Evolutionary conservation across 2,329 filamentous ascomycete species (phyloP).

Genomic region (Pseudofabraea citricarpa): DNA sequence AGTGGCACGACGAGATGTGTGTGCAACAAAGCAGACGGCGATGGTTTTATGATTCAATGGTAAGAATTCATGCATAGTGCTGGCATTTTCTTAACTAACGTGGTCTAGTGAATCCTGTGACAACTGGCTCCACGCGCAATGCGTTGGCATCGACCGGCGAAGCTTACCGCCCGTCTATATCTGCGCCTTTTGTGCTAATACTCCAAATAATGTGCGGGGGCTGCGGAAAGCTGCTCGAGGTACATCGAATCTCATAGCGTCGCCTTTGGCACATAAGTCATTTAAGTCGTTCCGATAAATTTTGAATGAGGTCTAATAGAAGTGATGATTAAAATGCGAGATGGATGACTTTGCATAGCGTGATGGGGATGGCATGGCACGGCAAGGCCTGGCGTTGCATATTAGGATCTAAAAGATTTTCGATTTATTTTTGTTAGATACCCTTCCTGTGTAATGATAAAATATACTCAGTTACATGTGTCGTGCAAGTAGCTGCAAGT

Average conservation of each 20-base stretch:
- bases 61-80: no score
- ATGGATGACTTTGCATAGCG: not conserved
- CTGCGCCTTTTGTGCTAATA: constrained; percentile 58
- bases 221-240: constrained; percentile 32
- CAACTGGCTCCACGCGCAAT: constrained; percentile 60
- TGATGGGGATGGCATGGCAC: no score
- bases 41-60: constrained; percentile 60
- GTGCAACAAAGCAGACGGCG: constrained; percentile 39
- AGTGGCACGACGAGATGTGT: constrained; percentile 47
- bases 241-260: constrained; percentile 23
- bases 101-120: constrained; percentile 56
- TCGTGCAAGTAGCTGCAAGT: no score
- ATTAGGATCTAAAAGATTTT: no score
- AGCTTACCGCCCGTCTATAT: constrained; percentile 57
- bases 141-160: constrained; percentile 53
- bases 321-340: no score
- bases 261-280: constrained; percentile 38
- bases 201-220: constrained; percentile 45
- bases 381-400: no score
- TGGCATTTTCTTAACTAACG: no score
- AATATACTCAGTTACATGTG: not conserved
- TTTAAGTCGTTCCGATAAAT: constrained; percentile 39
- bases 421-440: no score
- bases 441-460: constrained; percentile 11
- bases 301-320: no score